phyloP scores from a whole-genome alignment of 192 early-diverging fungal species.

The Phycomyces nitens region DNA sequence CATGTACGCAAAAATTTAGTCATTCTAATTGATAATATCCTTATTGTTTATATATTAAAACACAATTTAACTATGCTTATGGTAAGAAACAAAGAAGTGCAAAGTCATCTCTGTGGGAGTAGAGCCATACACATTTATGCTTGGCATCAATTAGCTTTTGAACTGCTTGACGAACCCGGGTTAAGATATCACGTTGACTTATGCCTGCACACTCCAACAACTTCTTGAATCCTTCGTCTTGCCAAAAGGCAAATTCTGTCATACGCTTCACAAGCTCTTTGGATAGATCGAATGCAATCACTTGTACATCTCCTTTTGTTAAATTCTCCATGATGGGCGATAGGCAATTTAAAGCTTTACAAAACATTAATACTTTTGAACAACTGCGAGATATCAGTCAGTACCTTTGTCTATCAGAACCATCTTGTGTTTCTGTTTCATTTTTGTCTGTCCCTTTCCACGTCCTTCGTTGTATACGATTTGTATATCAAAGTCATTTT shows the following conservation, averaged over 20 bases:
- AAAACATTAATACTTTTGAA: constrained; percentile 30
- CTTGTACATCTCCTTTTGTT: constrained; percentile 46
- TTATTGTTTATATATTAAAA: no score
- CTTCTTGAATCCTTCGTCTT: constrained; percentile 63
- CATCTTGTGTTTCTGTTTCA: constrained; percentile 57
- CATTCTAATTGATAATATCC: no score
- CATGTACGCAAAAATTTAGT: no score
- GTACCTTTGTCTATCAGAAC: constrained; percentile 57
- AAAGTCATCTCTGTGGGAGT: constrained; percentile 65
- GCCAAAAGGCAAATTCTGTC: constrained; percentile 54
- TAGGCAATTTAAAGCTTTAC: constrained; percentile 51
- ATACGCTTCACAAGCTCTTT: constrained; percentile 54
- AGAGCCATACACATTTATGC: constrained; percentile 64
- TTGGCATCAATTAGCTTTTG: constrained; percentile 28
- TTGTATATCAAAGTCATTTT: constrained; percentile 40
- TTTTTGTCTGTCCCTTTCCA: constrained; percentile 46
- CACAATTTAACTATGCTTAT: no score
- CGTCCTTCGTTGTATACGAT: constrained; percentile 36
- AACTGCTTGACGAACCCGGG: constrained; percentile 28
- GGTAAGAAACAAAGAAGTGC: constrained; percentile 50
- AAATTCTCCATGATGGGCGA: constrained; percentile 52
- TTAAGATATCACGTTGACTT: constrained; percentile 31
- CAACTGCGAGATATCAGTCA: no score
- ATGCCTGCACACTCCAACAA: constrained; percentile 37
- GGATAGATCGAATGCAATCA: constrained; percentile 62